A percentile compares a stretch with the other conserved stretches of the same genome.
Conservation (phyloP, 805 yeast species). For the Starmerella lactis-condensi region DNA sequence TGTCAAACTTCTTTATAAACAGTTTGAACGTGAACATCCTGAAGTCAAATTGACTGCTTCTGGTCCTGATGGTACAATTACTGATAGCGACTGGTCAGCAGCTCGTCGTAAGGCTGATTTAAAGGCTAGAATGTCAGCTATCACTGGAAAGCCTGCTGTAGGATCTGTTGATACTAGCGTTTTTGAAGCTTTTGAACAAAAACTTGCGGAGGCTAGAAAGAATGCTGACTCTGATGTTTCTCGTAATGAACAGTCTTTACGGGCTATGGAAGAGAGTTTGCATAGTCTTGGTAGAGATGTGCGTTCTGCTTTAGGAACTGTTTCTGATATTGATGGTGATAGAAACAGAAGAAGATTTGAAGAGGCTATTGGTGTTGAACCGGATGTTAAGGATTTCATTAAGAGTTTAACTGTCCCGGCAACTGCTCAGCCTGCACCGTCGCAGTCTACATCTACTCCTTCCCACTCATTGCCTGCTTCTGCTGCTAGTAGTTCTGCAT, state of each 20-base stretch:
- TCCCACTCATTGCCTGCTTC: constrained; percentile 5
- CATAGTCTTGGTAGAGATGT: constrained; percentile 39
- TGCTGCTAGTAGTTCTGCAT: constrained; percentile 13
- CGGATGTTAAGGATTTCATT: constrained; percentile 48
- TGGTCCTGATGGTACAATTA: constrained; percentile 72
- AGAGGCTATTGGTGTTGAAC: constrained; percentile 56
- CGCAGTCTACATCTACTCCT: not conserved
- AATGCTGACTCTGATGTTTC: constrained; percentile 36
- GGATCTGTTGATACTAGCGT: constrained; percentile 23
- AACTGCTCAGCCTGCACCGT: not conserved
- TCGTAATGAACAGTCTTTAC: constrained; percentile 39
- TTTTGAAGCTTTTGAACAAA: constrained; percentile 36
- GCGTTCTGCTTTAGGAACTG: constrained; percentile 26
- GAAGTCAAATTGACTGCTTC: constrained; percentile 55
- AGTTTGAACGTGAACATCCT: constrained; percentile 46
- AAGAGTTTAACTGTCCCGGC: constrained; percentile 10
- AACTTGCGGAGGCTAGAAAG: constrained; percentile 34
- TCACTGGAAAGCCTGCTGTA: constrained; percentile 55
- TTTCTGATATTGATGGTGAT: constrained; percentile 19
- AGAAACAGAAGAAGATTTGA: constrained; percentile 61
- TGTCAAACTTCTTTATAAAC: constrained; percentile 40
- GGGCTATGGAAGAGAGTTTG: constrained; percentile 57
- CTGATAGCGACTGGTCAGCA: constrained; percentile 64
- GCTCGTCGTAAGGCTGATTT: constrained; percentile 64
- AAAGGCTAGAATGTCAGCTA: constrained; percentile 76